Evolutionary conservation across 2,329 filamentous ascomycete species (phyloP), one percentile per base, ranked within the genome.

Genomic region (Pseudogymnoascus sp.): DNA sequence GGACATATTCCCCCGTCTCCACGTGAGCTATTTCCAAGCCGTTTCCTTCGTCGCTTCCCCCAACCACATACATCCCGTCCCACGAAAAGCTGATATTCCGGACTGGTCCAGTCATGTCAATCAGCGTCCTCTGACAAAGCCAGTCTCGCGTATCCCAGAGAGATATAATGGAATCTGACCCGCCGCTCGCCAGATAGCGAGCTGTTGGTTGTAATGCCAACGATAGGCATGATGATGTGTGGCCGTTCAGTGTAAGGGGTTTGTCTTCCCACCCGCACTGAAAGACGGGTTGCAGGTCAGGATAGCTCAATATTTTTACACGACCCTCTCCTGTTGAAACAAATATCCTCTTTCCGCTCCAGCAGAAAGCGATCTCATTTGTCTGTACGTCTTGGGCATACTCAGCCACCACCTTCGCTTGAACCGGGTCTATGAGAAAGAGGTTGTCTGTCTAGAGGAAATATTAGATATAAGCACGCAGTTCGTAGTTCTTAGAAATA

Each of bases 141-240:
- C 88, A 92, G 67, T 89, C 86, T 40, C 81, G 80, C 3, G 89
- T 92, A 69, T 92, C 88, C 87, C 89, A 93, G 2, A 93, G 77
- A 4, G 87, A 81, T 66, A 92, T 87, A 59, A 90, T 82, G 1
- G 87, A 88, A 69, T 93, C 89, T 8, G 86, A 85, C 8, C 88
- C 88, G 31, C 89, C 89, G 0, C 88, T 88, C 0, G 89, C 89
- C 48, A 93, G 78, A 70, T 86, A 88, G 42, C 85, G 80, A 40
- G 86, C 89, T 48, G 83, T 85, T 0, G 89, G 88, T 65, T 89
- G 88, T 68, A 92, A 76, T 65, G 87, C 86, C 10, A 85, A 80
- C 7, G 84, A 82, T 64, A 89, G 79, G 69, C 87, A 90, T 4
- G 87, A 84, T 3, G 87, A 88, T 2, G 88, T 90, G 72, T 92